Evolutionary conservation across 2,329 filamentous ascomycete species (phyloP).

Genomic region (Aspergillus terreus): DNA sequence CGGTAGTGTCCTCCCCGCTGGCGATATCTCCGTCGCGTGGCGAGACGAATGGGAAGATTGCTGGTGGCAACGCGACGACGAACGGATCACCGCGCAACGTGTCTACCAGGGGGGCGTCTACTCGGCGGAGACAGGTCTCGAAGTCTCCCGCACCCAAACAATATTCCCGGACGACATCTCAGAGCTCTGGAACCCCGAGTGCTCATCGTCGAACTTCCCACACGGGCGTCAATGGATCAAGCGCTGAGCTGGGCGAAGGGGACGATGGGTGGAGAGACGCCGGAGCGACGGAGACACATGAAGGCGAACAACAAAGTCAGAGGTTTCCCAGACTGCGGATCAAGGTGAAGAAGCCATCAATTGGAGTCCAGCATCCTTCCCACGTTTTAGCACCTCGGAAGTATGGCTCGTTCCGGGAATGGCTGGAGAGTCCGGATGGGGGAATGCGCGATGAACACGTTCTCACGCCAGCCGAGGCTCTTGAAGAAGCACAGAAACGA

Average conservation of each 20-base stretch:
- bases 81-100: slow-evolving; percentile 30
- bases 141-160: slow-evolving; percentile 27
- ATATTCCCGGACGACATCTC: slow-evolving; percentile 27
- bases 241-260: slow-evolving; percentile 3
- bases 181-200: slow-evolving; percentile 21
- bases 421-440: slow-evolving; percentile 55
- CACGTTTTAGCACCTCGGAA: slow-evolving; percentile 46
- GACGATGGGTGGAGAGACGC: slow-evolving; percentile 9
- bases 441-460: slow-evolving; percentile 42
- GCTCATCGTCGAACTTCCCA: slow-evolving; percentile 15
- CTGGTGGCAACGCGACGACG: slow-evolving; percentile 24
- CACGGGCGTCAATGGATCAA: slow-evolving; percentile 17
- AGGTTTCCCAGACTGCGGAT: slow-evolving; percentile 41
- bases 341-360: slow-evolving; percentile 49
- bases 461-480: slow-evolving; percentile 58
- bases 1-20: slow-evolving; percentile 29
- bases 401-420: slow-evolving; percentile 57
- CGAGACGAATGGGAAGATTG: slow-evolving; percentile 27
- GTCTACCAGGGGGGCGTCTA: slow-evolving; percentile 18
- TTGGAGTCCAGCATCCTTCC: slow-evolving; percentile 50
- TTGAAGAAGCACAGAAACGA: slow-evolving; percentile 67
- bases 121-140: slow-evolving; percentile 20
- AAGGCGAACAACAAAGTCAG: slow-evolving; percentile 21
- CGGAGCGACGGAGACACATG: slow-evolving; percentile 8
- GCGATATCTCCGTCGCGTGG: slow-evolving; percentile 25